phyloP scores from a whole-genome alignment of 805 yeast species.

The Ogataea methanolica region DNA sequence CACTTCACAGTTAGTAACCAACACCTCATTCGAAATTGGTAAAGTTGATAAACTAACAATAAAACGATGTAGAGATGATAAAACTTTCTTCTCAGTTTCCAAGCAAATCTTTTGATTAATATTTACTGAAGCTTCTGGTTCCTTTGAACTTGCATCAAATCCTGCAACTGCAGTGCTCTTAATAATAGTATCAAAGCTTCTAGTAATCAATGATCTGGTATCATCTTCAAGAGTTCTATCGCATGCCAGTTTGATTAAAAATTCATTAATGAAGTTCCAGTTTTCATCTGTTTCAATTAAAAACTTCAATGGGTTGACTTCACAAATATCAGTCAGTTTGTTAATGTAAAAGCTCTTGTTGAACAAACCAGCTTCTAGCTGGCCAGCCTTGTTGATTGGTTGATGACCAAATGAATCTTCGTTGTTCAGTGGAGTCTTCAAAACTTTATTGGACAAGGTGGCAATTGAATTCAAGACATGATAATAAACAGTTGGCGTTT shows the following conservation, averaged over 20 bases:
- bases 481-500: constrained; percentile 45
- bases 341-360: constrained; percentile 53
- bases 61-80: constrained; percentile 44
- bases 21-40: constrained; percentile 35
- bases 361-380: constrained; percentile 41
- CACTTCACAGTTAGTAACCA: constrained; percentile 53
- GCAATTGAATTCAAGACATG: constrained; percentile 45
- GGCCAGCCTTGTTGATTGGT: constrained; percentile 18
- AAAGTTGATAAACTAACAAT: constrained; percentile 37
- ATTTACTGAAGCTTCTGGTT: not conserved
- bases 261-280: constrained; percentile 46
- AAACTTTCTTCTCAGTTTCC: constrained; percentile 42
- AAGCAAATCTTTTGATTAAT: constrained; percentile 8
- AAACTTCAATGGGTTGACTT: constrained; percentile 49
- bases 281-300: constrained; percentile 36
- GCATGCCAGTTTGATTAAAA: constrained; percentile 41
- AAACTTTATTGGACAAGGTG: constrained; percentile 33
- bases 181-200: constrained; percentile 49
- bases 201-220: constrained; percentile 43
- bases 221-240: constrained; percentile 39
- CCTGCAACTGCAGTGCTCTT: constrained; percentile 37
- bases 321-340: constrained; percentile 47
- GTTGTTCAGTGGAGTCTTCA: constrained; percentile 4
- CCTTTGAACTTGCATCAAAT: constrained; percentile 19
- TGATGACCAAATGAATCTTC: constrained; percentile 9